Percentiles rank a stretch among this genome's conserved stretches.
Conservation (phyloP, 2,329 filamentous ascomycete species). For the Nemania serpens region DNA sequence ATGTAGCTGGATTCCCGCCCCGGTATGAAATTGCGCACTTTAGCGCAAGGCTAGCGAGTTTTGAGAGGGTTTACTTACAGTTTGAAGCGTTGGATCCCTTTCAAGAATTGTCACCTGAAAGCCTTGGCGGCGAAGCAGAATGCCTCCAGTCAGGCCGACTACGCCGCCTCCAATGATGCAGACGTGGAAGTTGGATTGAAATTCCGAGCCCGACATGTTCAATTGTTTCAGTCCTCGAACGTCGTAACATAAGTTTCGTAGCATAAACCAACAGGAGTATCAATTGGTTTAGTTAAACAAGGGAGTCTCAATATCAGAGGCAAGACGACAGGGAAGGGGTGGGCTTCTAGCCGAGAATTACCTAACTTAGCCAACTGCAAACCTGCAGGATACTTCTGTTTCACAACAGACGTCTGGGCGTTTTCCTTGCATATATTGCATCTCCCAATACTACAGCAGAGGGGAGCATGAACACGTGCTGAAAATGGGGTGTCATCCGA, state of each 20-base stretch:
- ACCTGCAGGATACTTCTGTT: too few species aligned
- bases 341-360: background rate
- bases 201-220: slow-evolving; percentile 2
- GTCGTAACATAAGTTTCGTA: background rate
- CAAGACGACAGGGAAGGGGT: too few species aligned
- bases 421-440: background rate
- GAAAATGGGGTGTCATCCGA: background rate
- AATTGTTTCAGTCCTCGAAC: background rate
- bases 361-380: background rate
- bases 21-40: slow-evolving; percentile 13
- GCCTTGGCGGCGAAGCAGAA: slow-evolving; percentile 30
- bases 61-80: slow-evolving; percentile 21
- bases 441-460: slow-evolving; percentile 2
- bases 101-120: slow-evolving; percentile 32
- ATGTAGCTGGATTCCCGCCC: slow-evolving; percentile 32
- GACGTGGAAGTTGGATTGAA: slow-evolving; percentile 22
- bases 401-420: background rate
- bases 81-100: slow-evolving; percentile 24
- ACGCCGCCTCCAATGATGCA: slow-evolving; percentile 33
- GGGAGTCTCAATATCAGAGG: background rate
- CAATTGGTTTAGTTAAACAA: background rate
- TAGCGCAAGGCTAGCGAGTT: background rate
- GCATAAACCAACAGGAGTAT: background rate
- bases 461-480: background rate
- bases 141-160: slow-evolving; percentile 28